A percentile compares a stretch with the other conserved stretches of the same genome.
Evolutionary conservation across 2,329 filamentous ascomycete species (phyloP).

Genomic region (Sporothrix inflata): DNA sequence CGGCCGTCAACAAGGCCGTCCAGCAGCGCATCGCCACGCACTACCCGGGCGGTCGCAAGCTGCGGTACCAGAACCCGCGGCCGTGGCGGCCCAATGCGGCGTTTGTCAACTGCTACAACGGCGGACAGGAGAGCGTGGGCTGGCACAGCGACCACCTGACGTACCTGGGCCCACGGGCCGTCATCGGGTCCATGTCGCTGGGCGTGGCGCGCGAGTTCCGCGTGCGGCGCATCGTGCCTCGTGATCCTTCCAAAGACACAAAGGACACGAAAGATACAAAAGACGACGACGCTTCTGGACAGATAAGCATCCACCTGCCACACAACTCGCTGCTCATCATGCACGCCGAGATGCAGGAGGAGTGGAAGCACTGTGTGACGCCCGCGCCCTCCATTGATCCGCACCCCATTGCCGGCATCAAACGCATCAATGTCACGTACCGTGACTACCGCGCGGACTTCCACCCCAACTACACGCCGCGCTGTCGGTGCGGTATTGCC

Average conservation of each 20-base stretch:
- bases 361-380: conserved; percentile 88
- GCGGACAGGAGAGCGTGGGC: conserved; percentile 79
- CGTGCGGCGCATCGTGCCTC: conserved; percentile 73
- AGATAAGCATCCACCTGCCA: conserved; percentile 89
- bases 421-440: conserved; percentile 92
- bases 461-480: conserved; percentile 76
- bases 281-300: conserved; percentile 70
- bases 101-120: conserved; percentile 92
- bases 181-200: conserved; percentile 88
- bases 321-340: conserved; percentile 94
- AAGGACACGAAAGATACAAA: not conserved
- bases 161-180: conserved; percentile 83
- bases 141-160: conserved; percentile 93
- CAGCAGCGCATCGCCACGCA: conserved; percentile 66
- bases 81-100: conserved; percentile 85
- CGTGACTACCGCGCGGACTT: conserved; percentile 78
- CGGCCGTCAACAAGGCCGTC: conserved; percentile 79
- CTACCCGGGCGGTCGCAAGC: conserved; percentile 71
- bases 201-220: conserved; percentile 94
- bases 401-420: conserved; percentile 78
- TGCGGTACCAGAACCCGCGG: conserved; percentile 73
- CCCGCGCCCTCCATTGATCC: conserved; percentile 77
- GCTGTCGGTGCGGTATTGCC: conserved; percentile 74
- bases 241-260: conserved; percentile 51
- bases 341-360: conserved; percentile 98